Evolutionary conservation across 2,329 filamentous ascomycete species (phyloP), one percentile per base, ranked within the genome.

Genomic region (Colletotrichum navitas): DNA sequence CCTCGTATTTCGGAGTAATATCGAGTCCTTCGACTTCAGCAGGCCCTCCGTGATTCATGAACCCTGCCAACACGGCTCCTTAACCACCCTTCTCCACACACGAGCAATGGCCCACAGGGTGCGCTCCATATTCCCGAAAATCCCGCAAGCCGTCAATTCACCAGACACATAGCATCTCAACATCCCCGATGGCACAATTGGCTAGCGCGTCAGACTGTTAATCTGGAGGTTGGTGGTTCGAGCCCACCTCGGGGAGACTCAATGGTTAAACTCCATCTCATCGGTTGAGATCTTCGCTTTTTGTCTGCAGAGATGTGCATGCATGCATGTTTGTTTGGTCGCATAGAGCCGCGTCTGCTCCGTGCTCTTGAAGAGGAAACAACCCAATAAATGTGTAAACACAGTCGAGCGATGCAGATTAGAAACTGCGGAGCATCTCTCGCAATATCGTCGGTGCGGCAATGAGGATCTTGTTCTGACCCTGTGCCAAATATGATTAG

Each of bases 201-300:
- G 68, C 68, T 71, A 71, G 68, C 68, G 68, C 68, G 62, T 69
- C 66, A 69, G 66, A 69, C 66, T 69, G 66, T 69, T 69, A 69
- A 69, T 69, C 66, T 69, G 68, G 68, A 71, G 68, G 68, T 71
- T 71, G 68, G 68, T 71, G 68, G 68, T 71, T 71, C 68, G 68
- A 71, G 68, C 68, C 68, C 68, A 71, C 68, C 68, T 71, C 68
- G 68, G 68, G 68, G 68, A 67, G 68, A 45, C 39, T 26, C 26
- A 32, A 51, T 67, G 68, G 63, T 71, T 68, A 45, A 7, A 71
- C n/a, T n/a, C 68, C 68, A 58, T 26, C 34, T 1, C 1, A 7
- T 2, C 1, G 8, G 63, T 68, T 67, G 63, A 68, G 5, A 6
- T 14, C 45, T 4, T 39, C 2, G 3, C 1, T 51, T 65, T 64